phyloP scores from a whole-genome alignment of 2,329 filamentous ascomycete species.

The Tolypocladium paradoxum region DNA sequence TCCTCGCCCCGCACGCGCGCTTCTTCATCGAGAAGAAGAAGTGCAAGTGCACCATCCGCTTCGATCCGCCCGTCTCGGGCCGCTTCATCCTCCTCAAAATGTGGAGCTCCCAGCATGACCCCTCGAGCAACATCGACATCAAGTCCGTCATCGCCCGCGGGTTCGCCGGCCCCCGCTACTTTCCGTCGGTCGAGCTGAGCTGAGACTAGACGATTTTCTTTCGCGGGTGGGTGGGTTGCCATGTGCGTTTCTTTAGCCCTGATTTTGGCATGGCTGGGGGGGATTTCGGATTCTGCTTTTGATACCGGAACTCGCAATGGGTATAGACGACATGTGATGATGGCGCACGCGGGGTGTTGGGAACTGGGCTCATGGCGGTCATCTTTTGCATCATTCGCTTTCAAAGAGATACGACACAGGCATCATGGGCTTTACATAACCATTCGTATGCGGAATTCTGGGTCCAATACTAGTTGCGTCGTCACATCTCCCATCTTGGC shows the following conservation, averaged over 20 bases:
- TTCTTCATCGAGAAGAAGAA: constrained; percentile 79
- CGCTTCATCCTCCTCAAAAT: constrained; percentile 82
- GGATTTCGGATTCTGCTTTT: background rate
- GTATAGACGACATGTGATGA: background rate
- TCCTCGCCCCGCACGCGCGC: constrained; percentile 63
- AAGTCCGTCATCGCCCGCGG: constrained; percentile 76
- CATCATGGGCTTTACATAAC: background rate
- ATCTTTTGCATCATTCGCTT: background rate
- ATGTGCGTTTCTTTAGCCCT: background rate
- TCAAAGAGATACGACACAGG: background rate
- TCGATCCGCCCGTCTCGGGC: constrained; percentile 71
- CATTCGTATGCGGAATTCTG: background rate
- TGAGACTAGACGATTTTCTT: constrained; percentile 18
- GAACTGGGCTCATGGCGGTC: background rate
- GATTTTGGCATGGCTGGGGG: background rate
- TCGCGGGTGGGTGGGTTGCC: background rate
- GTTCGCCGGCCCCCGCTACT: constrained; percentile 76
- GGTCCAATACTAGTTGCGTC: background rate
- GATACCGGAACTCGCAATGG: background rate
- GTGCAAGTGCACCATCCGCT: constrained; percentile 76
- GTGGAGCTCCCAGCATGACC: constrained; percentile 65
- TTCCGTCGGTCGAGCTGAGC: constrained; percentile 56
- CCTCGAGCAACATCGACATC: constrained; percentile 69
- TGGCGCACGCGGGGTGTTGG: background rate
- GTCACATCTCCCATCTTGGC: too few relatives aligned